phyloP scores from a whole-genome alignment of 371 early-diverging fungal genomes.

The Entomophthora muscae region DNA sequence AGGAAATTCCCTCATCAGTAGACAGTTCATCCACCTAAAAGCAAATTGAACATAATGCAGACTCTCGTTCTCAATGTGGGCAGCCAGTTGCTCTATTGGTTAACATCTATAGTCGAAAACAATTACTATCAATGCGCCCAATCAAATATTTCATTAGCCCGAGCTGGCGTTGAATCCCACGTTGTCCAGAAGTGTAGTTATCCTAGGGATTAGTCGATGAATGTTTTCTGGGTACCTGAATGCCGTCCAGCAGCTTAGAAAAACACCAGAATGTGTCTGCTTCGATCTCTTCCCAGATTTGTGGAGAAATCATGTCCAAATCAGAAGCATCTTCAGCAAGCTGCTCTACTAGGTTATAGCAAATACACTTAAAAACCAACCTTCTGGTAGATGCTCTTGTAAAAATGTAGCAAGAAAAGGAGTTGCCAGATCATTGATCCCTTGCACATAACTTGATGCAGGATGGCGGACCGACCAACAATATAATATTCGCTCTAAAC shows the following conservation, averaged over 20 bases:
- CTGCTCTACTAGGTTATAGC: conserved; percentile 15
- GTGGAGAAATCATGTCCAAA: conserved; percentile 31
- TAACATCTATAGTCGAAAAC: background rate
- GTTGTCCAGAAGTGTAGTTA: conserved; percentile 91
- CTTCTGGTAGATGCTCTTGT: conserved; percentile 29
- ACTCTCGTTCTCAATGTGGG: conserved; percentile 68
- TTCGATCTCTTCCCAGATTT: conserved; percentile 55
- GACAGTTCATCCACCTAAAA: conserved; percentile 98
- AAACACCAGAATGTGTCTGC: conserved; percentile 94
- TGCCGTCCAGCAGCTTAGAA: conserved; percentile 84
- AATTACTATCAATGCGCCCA: conserved; percentile 67
- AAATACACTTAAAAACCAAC: conserved; percentile 13
- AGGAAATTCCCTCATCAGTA: conserved; percentile 90
- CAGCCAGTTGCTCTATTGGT: conserved; percentile 40
- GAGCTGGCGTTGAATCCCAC: conserved; percentile 88
- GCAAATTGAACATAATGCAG: conserved; percentile 97
- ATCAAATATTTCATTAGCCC: conserved; percentile 72
- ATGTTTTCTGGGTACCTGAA: conserved; percentile 36
- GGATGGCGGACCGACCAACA: conserved; percentile 96
- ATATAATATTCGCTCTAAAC: conserved; percentile 80
- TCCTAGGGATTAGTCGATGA: conserved; percentile 8
- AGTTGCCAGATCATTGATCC: conserved; percentile 95
- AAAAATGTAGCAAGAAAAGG: conserved; percentile 90
- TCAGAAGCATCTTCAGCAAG: conserved; percentile 37
- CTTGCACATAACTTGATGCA: conserved; percentile 97